Percentiles rank a stretch among this genome's conserved stretches.
Evolutionary conservation across 345 rosid genomes (phyloP).

Genomic region (Linum lewisii): DNA sequence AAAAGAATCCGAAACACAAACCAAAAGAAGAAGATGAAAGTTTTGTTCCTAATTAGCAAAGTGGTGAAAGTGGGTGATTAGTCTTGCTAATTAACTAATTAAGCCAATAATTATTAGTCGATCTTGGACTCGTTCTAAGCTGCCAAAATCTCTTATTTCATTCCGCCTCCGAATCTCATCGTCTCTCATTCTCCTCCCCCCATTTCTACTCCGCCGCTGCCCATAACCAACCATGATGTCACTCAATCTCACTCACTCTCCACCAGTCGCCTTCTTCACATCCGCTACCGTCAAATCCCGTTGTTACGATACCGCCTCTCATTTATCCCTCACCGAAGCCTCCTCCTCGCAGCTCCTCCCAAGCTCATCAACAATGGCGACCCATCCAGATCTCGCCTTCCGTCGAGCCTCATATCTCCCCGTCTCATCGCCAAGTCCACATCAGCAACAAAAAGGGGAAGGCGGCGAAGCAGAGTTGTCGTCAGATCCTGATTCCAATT

Average conservation of each 20-base stretch:
- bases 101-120: no score
- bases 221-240: no score
- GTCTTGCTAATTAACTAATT: no score
- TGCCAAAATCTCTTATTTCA: no score
- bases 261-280: conserved; percentile 36
- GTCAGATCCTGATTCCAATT: conserved; percentile 9
- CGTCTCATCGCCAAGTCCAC: conserved; percentile 37
- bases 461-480: conserved; percentile 42
- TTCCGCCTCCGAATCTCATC: no score
- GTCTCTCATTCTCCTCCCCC: no score
- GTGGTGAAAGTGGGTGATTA: no score
- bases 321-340: conserved; percentile 24
- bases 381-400: conserved; percentile 21
- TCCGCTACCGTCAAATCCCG: conserved; percentile 12
- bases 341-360: conserved; percentile 26
- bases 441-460: conserved; percentile 29
- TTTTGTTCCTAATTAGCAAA: no score
- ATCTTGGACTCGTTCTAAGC: no score
- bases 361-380: conserved; percentile 11
- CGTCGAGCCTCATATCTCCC: conserved; percentile 24
- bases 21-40: no score
- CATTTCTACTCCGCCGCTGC: no score
- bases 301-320: conserved; percentile 15
- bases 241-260: conserved; percentile 32
- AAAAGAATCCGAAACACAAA: no score